Evolutionary conservation across 208 protist genomes (phyloP).

Genomic region (Lotmaria passim): DNA sequence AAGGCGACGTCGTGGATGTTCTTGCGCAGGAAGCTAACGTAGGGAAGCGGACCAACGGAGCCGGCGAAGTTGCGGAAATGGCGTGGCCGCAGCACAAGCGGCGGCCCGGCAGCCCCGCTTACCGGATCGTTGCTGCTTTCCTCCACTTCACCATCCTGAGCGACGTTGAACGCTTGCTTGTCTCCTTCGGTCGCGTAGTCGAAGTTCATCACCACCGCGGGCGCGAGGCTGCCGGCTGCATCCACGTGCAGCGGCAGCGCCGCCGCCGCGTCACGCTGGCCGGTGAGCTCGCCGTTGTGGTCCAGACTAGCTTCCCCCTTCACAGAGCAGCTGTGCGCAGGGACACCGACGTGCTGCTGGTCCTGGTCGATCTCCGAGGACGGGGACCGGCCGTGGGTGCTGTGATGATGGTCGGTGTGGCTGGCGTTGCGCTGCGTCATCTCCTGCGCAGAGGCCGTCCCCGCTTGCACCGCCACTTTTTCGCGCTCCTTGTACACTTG

Average conservation of each 20-base stretch:
- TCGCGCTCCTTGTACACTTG: too few relatives aligned
- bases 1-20: too few relatives aligned
- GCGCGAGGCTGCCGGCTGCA: conserved; percentile 13
- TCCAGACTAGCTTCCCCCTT: not conserved
- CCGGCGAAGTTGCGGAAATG: not conserved
- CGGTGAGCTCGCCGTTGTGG: not conserved
- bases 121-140: not conserved
- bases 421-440: not conserved
- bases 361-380: conserved; percentile 8
- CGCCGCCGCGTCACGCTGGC: not conserved
- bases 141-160: not conserved
- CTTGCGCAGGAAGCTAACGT: too few relatives aligned
- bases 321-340: not conserved
- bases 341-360: conserved; percentile 3
- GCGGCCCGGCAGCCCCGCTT: not conserved
- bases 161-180: not conserved
- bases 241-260: not conserved
- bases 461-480: conserved; percentile 35
- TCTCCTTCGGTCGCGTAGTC: not conserved
- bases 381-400: not conserved
- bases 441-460: not conserved
- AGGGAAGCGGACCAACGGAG: too few relatives aligned
- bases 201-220: conserved; percentile 16
- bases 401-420: not conserved
- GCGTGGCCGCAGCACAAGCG: not conserved